A percentile compares a stretch with the other conserved stretches of the same genome.
phyloP scores from a whole-genome alignment of 768 basidiomycete species.

The Podaxis pistillaris region DNA sequence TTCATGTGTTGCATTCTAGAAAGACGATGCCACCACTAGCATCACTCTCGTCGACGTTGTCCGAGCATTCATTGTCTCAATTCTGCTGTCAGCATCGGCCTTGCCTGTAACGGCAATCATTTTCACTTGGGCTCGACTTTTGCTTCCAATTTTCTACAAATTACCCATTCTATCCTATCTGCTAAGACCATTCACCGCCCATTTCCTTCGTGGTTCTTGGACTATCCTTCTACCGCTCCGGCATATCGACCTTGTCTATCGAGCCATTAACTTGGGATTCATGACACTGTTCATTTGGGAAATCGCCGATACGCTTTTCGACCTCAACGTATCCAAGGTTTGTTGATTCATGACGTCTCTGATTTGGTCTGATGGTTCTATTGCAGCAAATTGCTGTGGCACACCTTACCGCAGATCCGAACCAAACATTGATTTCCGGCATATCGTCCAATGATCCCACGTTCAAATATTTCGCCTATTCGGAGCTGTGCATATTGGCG shows the following conservation, averaged over 20 bases:
- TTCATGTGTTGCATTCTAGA: not conserved
- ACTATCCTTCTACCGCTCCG: slow-evolving; percentile 48
- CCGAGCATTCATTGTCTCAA: slow-evolving; percentile 34
- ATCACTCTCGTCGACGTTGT: slow-evolving; percentile 22
- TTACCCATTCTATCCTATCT: slow-evolving; percentile 50
- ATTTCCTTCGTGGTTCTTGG: slow-evolving; percentile 60
- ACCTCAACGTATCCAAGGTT: slow-evolving; percentile 57
- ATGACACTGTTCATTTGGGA: slow-evolving; percentile 64
- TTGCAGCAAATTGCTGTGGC: slow-evolving; percentile 49
- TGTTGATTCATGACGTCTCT: slow-evolving; percentile 13
- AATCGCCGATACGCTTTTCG: slow-evolving; percentile 57
- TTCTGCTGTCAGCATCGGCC: slow-evolving; percentile 39
- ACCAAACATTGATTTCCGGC: slow-evolving; percentile 61
- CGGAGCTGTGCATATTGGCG: slow-evolving; percentile 56
- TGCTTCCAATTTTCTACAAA: slow-evolving; percentile 51
- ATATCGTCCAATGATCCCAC: slow-evolving; percentile 48
- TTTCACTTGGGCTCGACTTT: slow-evolving; percentile 46
- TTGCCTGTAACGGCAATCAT: slow-evolving; percentile 36
- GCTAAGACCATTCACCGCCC: slow-evolving; percentile 60
- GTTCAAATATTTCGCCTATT: slow-evolving; percentile 66
- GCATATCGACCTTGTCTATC: slow-evolving; percentile 42
- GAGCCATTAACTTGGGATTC: slow-evolving; percentile 50
- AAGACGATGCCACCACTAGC: slow-evolving; percentile 8
- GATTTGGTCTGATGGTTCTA: slow-evolving; percentile 1
- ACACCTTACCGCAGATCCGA: slow-evolving; percentile 45